Evolutionary conservation across 306 rosid genomes (phyloP).

Genomic region (Quercus berberidifolia): DNA sequence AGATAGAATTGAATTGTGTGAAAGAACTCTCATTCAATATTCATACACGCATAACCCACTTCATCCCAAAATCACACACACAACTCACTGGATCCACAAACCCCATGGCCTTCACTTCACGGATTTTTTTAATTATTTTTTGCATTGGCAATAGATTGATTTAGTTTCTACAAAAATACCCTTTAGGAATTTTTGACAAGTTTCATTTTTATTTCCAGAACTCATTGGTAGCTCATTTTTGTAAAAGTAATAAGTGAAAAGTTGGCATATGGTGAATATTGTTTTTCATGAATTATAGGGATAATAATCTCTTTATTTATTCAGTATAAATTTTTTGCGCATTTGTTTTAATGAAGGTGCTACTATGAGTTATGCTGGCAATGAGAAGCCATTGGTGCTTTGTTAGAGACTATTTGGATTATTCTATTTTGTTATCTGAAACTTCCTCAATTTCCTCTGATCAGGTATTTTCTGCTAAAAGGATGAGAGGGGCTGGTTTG

Average conservation of each 20-base stretch:
- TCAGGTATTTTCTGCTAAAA: constrained; percentile 18
- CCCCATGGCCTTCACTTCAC: too few species aligned
- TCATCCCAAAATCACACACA: too few species aligned
- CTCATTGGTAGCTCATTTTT: not conserved
- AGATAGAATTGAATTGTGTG: not conserved
- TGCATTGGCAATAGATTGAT: too few species aligned
- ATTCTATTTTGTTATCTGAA: not conserved
- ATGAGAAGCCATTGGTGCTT: not conserved
- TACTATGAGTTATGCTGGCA: not conserved
- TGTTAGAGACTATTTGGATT: not conserved
- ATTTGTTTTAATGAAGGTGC: not conserved
- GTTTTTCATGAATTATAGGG: not conserved
- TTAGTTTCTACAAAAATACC: not conserved
- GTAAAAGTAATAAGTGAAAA: too few species aligned
- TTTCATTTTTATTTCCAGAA: not conserved
- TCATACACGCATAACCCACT: too few species aligned
- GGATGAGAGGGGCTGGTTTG: constrained; percentile 62
- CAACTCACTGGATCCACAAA: too few species aligned
- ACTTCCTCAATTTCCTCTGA: constrained; percentile 6
- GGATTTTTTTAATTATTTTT: too few species aligned
- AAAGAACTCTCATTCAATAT: not conserved
- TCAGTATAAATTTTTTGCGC: not conserved
- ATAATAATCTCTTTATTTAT: not conserved
- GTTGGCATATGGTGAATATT: too few species aligned
- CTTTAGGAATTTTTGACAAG: not conserved